Evolutionary conservation across 495 filamentous ascomycete species (phyloP), one percentile per base, ranked within the genome.

Genomic region (Podospora bellae-mahoneyi): DNA sequence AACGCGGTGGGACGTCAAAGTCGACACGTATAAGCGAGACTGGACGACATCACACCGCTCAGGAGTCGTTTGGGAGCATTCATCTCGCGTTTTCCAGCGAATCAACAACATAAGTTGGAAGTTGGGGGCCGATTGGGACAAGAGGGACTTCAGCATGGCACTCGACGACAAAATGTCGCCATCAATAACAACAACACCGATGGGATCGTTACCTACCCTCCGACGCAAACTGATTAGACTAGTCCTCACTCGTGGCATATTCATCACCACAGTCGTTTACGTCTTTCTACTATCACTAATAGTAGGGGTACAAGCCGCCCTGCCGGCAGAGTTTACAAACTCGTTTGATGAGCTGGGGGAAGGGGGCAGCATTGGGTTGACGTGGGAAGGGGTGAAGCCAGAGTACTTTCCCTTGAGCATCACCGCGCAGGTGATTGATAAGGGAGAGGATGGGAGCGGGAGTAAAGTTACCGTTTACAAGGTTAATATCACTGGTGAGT

Each of bases 401-500:
- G 62, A 71, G 53, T 66, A 73, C 64, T 76, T 76, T 53, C 78
- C 77, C 15, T 64, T 81, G 3, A 66, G 67, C 6, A 67, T 81
- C 61, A 75, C 71, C 23, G 73, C 73, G 44, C 73, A 72, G 60
- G 63, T 81, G 39, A 74, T 80, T 48, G 78, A 81, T 39, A 28
- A 32, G 4, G 61, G 61, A 23, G 73, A 71, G 28, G 75, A 74
- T 30, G 67, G 73, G 39, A 32, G 30, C 30, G 68, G 54, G 3
- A 70, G 66, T 32, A 32, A 32, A 61, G 77, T 71, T 26, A 78
- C 76, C 60, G 71, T 65, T 16, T 73, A 78, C 58, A 73, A 72
- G 66, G 68, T 69, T 16, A 78, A 76, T 34, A 72, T 81, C 44
- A 73, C 74, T 27, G 61, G 79, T 81, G 72, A 66, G 76, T 27